phyloP scores from a whole-genome alignment of 495 filamentous ascomycete species.

The Aspergillus baeticus region DNA sequence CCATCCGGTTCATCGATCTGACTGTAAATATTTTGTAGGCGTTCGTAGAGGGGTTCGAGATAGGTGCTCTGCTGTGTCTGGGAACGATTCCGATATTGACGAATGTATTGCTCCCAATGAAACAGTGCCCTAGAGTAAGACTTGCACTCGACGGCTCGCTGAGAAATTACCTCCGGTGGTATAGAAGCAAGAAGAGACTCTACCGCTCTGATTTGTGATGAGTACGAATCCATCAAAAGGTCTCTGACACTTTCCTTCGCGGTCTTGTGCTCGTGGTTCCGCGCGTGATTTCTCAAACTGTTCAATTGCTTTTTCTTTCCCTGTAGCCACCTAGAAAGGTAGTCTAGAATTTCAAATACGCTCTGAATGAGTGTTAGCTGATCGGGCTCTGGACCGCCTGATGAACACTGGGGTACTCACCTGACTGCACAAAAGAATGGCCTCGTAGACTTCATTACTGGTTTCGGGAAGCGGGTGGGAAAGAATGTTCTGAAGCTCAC shows the following conservation, averaged over 20 bases:
- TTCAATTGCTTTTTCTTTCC: conserved; percentile 65
- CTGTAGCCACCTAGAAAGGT: conserved; percentile 86
- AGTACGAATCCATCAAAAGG: conserved; percentile 39
- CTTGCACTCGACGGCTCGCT: conserved; percentile 83
- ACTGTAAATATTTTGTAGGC: conserved; percentile 88
- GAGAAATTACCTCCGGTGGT: conserved; percentile 81
- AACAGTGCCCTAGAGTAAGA: conserved; percentile 91
- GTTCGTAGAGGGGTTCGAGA: conserved; percentile 63
- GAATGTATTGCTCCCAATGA: conserved; percentile 90
- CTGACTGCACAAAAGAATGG: conserved; percentile 78
- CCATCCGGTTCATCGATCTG: conserved; percentile 98
- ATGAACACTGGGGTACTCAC: conserved; percentile 43
- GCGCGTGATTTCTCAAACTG: conserved; percentile 31
- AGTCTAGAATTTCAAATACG: conserved; percentile 88
- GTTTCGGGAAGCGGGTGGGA: conserved; percentile 54
- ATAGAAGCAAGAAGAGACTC: conserved; percentile 65
- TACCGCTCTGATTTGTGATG: conserved; percentile 58
- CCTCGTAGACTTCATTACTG: conserved; percentile 59
- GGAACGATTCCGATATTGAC: conserved; percentile 48
- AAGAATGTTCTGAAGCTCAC: conserved; percentile 71
- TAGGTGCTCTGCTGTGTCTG: conserved; percentile 37
- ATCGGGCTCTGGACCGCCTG: not conserved
- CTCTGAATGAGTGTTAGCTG: conserved; percentile 49
- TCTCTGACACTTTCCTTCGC: conserved; percentile 38
- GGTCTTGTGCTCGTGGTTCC: conserved; percentile 36